Conservation (phyloP, 129 eudicot species). For the Chrysanthemum lavandulifolium region DNA sequence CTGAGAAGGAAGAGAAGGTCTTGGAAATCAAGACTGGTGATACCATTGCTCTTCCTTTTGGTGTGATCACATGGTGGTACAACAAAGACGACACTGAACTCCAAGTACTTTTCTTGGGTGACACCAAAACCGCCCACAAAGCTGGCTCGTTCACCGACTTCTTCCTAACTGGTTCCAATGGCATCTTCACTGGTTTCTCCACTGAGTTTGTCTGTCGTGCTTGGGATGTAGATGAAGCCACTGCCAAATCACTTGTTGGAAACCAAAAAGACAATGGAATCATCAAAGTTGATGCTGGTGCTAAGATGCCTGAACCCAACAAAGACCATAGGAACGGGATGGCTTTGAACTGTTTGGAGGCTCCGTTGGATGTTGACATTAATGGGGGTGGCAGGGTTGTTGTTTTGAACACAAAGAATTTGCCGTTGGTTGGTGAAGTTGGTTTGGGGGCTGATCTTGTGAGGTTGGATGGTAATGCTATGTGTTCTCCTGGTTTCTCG, state of each 20-base stretch:
- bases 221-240: slow-evolving; percentile 60
- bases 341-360: too few relatives aligned
- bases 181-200: slow-evolving; percentile 61
- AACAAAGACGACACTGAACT: slow-evolving; percentile 53
- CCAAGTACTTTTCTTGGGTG: too few relatives aligned
- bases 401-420: too few relatives aligned
- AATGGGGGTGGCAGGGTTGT: too few relatives aligned
- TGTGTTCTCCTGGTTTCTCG: too few relatives aligned
- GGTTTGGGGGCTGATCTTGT: too few relatives aligned
- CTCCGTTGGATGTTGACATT: too few relatives aligned
- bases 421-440: too few relatives aligned
- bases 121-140: slow-evolving; percentile 58
- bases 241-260: slow-evolving; percentile 55
- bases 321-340: too few relatives aligned
- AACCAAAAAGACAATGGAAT: background rate
- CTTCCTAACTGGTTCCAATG: slow-evolving; percentile 40
- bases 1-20: slow-evolving; percentile 86
- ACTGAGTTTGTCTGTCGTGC: slow-evolving; percentile 77
- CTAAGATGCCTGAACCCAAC: too few relatives aligned
- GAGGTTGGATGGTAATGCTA: too few relatives aligned
- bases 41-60: slow-evolving; percentile 71
- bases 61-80: slow-evolving; percentile 86
- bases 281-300: too few relatives aligned
- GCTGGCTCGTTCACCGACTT: slow-evolving; percentile 72
- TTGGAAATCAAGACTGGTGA: slow-evolving; percentile 24